A percentile compares a stretch with the other conserved stretches of the same genome.
These are phyloP conservation scores for Aureobasidium melanogenum DNA, from an alignment of 2,329 filamentous ascomycete genomes.

Conservation along the genomic window DNA sequence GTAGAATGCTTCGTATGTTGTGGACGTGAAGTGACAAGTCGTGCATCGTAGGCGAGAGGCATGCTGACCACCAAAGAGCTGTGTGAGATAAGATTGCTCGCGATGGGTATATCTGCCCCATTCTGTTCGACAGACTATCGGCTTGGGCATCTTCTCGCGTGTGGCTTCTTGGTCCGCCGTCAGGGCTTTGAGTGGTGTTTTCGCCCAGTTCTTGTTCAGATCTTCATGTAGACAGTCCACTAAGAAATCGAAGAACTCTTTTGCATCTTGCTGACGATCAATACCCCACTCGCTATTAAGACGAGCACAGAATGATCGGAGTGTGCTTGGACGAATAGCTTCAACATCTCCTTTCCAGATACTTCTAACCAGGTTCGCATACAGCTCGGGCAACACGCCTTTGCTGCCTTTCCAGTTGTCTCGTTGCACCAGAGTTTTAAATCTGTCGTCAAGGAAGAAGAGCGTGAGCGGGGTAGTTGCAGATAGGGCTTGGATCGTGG, in stretches of 20 bases:
- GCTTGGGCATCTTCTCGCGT: conserved; percentile 51
- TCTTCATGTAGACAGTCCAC: conserved; percentile 78
- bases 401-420: conserved; percentile 58
- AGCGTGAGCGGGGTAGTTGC: conserved; percentile 56
- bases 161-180: conserved; percentile 52
- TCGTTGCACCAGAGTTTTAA: conserved; percentile 48
- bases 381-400: conserved; percentile 53
- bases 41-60: conserved; percentile 53
- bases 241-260: conserved; percentile 80
- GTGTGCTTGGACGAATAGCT: conserved; percentile 37
- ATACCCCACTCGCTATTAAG: conserved; percentile 62
- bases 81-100: conserved; percentile 68
- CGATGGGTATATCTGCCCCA: conserved; percentile 63
- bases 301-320: conserved; percentile 53
- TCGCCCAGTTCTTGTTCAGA: conserved; percentile 61
- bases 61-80: conserved; percentile 67
- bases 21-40: conserved; percentile 53
- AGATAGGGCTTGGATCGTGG: conserved; percentile 75
- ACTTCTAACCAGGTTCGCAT: conserved; percentile 51
- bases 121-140: conserved; percentile 61
- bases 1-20: conserved; percentile 62
- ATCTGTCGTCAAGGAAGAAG: conserved; percentile 58
- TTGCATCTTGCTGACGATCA: conserved; percentile 75
- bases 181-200: conserved; percentile 48
- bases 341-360: conserved; percentile 52